A percentile compares a stretch with the other conserved stretches of the same genome.
These are phyloP conservation scores for Xerocomellus amylosporus DNA, from an alignment of 768 basidiomycete species.

Conservation along the genomic window DNA sequence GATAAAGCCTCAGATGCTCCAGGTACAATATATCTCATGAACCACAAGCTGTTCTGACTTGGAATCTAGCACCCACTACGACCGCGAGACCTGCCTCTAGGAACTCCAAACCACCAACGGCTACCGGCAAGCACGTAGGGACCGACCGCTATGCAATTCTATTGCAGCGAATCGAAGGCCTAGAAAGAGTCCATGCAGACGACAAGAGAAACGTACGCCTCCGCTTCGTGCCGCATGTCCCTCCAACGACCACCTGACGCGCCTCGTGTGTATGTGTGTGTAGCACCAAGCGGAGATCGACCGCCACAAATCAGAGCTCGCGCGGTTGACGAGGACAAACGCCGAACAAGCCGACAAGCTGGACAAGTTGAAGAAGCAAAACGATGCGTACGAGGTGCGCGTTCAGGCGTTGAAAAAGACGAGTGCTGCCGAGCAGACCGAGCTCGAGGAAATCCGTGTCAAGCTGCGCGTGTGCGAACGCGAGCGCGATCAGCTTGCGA, in stretches of 20 bases:
- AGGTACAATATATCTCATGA: constrained; percentile 32
- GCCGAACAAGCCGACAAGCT: constrained; percentile 51
- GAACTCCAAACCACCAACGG: constrained; percentile 22
- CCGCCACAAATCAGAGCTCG: constrained; percentile 54
- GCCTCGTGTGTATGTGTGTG: not conserved
- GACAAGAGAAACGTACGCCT: constrained; percentile 59
- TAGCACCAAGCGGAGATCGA: constrained; percentile 66
- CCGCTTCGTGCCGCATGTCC: not conserved
- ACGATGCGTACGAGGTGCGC: constrained; percentile 52
- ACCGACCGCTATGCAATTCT: constrained; percentile 53
- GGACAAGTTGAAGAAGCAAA: constrained; percentile 65
- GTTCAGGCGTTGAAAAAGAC: constrained; percentile 59
- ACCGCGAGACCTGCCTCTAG: constrained; percentile 25
- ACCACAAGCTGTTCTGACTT: not conserved
- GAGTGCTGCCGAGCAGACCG: constrained; percentile 48
- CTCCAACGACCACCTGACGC: not conserved
- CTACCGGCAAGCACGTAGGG: constrained; percentile 16
- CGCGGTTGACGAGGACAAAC: constrained; percentile 43
- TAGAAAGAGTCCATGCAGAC: constrained; percentile 61
- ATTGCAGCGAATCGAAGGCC: constrained; percentile 61
- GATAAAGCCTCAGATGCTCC: constrained; percentile 41
- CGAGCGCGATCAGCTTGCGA: constrained; percentile 48
- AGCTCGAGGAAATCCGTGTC: constrained; percentile 59
- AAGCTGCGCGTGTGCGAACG: constrained; percentile 60
- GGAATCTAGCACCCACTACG: constrained; percentile 33